Base-by-base conservation (phyloP, 331 rosid genomes). In the Cydonia oblonga region DNA sequence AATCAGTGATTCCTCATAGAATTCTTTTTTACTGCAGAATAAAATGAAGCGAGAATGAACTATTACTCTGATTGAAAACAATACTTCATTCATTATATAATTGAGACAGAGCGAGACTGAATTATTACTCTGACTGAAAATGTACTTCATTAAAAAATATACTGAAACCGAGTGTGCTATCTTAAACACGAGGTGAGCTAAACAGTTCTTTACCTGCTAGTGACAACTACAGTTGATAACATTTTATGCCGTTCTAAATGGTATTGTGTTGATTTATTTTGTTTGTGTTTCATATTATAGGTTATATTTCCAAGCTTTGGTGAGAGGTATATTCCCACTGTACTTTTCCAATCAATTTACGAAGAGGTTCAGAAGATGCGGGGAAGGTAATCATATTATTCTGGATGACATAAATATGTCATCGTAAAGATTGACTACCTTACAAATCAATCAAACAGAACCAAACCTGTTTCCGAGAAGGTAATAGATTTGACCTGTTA, bases 281-380 rank as follows among this genome's bases (percentile, higher is more conserved):
- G 16, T 49, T 7, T 49, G 20, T 6, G 9, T 2, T 65, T 70
- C 70, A 60, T 24, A 7, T 75, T 66, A 28, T 70, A 93, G 97
- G 98, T 93, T 80, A 72, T 91, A 26, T 93, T 93, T 79, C 97
- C 98, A 22, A 93, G 97, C 83, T 90, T 87, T 63, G 97, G 98
- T 42, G 98, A 93, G 87, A 84, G 98, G 82, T 93, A 90, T 60
- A 80, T 93, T 81, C 75, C 91, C 33, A 82, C 97, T 69, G 75
- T 85, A 61, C 97, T 93, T 83, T 93, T 93, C 79, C 77, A 80
- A 53, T 87, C 96, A 26, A 84, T 93, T 58, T 80, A 86, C 57
- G 95, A 93, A 77, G 96, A 93, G 68, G 90, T 85, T 66, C 79
- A 78, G 90, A 84, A 68, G 70, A 84, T 89, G 97, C 67, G 24